Evolutionary conservation across 805 yeast genomes (phyloP).

Genomic region (Myxozyma udenii): DNA sequence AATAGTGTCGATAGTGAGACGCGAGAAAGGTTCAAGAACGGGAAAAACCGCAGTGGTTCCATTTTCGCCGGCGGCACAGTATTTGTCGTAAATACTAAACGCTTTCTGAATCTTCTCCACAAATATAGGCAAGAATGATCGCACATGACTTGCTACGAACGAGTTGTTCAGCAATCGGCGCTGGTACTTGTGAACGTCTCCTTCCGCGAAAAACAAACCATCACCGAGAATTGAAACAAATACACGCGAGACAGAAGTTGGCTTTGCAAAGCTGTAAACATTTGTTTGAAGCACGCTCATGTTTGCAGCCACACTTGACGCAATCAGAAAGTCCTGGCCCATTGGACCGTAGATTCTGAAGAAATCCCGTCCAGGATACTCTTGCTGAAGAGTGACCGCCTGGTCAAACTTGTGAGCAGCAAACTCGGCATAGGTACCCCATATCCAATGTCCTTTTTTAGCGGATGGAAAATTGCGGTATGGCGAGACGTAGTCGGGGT

Average conservation of each 20-base stretch:
- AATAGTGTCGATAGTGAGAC: conserved; percentile 22
- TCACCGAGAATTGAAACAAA: conserved; percentile 20
- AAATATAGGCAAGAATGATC: conserved; percentile 17
- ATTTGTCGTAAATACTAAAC: conserved; percentile 6
- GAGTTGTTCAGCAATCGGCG: conserved; percentile 21
- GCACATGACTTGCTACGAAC: conserved; percentile 17
- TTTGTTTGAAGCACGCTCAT: conserved; percentile 15
- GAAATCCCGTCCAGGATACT: conserved; percentile 11
- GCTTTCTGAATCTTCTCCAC: conserved; percentile 7
- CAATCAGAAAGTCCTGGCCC: conserved; percentile 16
- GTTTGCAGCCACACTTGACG: conserved; percentile 13
- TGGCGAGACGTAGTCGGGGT: conserved; percentile 19
- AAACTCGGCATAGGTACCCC: conserved; percentile 15
- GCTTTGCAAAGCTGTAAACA: conserved; percentile 24
- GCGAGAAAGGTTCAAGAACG: conserved; percentile 4
- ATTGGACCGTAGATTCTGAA: conserved; percentile 17
- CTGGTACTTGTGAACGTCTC: conserved; percentile 26
- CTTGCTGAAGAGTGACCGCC: conserved; percentile 7
- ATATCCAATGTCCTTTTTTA: conserved; percentile 5
- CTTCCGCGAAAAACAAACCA: conserved; percentile 26
- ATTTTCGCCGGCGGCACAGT: conserved; percentile 4
- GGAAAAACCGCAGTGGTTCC: conserved; percentile 2
- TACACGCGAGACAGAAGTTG: conserved; percentile 16
- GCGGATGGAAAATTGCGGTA: conserved; percentile 13
- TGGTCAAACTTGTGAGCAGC: conserved; percentile 9